phyloP scores from a whole-genome alignment of 352 stramenopile species.

The Pythium plurisporium region DNA sequence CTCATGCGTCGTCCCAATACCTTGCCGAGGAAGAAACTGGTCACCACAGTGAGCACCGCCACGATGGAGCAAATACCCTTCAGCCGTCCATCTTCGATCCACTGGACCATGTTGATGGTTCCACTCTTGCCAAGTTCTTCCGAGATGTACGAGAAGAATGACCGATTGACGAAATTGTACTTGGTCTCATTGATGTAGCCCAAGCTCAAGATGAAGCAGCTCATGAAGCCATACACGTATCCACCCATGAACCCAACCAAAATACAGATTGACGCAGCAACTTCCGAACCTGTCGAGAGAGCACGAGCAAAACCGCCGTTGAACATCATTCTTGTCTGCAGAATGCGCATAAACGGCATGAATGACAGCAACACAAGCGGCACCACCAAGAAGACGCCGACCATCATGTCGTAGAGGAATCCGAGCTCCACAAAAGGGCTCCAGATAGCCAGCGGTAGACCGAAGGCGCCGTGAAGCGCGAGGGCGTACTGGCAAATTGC shows the following conservation, averaged over 20 bases:
- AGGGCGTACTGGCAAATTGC: slow-evolving; percentile 70
- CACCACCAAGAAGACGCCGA: slow-evolving; percentile 69
- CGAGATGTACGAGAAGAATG: slow-evolving; percentile 79
- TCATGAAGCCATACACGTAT: slow-evolving; percentile 76
- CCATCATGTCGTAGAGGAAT: slow-evolving; percentile 85
- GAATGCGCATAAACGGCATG: slow-evolving; percentile 85
- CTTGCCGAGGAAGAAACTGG: slow-evolving; percentile 52
- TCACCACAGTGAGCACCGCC: slow-evolving; percentile 44
- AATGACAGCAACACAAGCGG: slow-evolving; percentile 72
- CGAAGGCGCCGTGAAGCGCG: slow-evolving; percentile 62
- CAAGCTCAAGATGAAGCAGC: slow-evolving; percentile 74
- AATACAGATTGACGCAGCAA: slow-evolving; percentile 69
- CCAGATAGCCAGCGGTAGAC: slow-evolving; percentile 57
- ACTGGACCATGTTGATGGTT: slow-evolving; percentile 39
- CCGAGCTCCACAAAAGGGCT: slow-evolving; percentile 70
- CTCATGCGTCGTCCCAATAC: slow-evolving; percentile 52
- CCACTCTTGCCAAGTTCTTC: slow-evolving; percentile 37
- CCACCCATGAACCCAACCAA: slow-evolving; percentile 66
- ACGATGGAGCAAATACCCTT: slow-evolving; percentile 51
- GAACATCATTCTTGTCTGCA: slow-evolving; percentile 90
- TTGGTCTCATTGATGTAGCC: slow-evolving; percentile 69
- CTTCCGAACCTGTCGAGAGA: slow-evolving; percentile 78
- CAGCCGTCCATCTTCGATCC: slow-evolving; percentile 58
- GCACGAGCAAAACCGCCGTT: slow-evolving; percentile 84
- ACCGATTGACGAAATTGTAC: slow-evolving; percentile 81